Evolutionary conservation across 768 basidiomycete species (phyloP).

Genomic region (Trametopsis cervina): DNA sequence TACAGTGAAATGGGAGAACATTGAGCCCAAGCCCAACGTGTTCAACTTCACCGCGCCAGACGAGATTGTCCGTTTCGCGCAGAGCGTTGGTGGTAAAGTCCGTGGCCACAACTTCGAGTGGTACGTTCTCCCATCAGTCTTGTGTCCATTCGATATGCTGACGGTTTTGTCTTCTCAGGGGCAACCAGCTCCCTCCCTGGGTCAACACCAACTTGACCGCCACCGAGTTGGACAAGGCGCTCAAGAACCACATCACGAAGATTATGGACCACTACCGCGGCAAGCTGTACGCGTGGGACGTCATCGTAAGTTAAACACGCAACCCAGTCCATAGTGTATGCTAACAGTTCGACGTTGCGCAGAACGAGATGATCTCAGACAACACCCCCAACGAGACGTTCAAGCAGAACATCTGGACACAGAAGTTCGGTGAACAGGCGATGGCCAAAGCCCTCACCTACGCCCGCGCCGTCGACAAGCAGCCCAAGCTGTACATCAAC

Average conservation of each 20-base stretch:
- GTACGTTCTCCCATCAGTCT: neutral
- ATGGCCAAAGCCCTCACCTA: slow-evolving; percentile 36
- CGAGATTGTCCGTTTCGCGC: slow-evolving; percentile 10
- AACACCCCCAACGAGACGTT: slow-evolving; percentile 15
- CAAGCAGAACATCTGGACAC: slow-evolving; percentile 12
- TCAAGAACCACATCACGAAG: slow-evolving; percentile 12
- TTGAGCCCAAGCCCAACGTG: slow-evolving; percentile 8
- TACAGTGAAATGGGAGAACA: slow-evolving; percentile 13
- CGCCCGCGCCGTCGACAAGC: slow-evolving; percentile 47
- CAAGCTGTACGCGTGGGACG: slow-evolving; percentile 11
- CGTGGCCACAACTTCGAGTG: slow-evolving; percentile 13
- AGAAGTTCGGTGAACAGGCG: slow-evolving; percentile 13
- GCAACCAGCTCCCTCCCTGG: slow-evolving; percentile 11
- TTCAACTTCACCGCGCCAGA: slow-evolving; percentile 8
- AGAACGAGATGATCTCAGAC: slow-evolving; percentile 15
- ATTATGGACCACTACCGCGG: slow-evolving; percentile 12
- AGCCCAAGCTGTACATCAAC: slow-evolving; percentile 50
- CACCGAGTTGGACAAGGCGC: slow-evolving; percentile 10
- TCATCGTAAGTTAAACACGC: slow-evolving; percentile 9
- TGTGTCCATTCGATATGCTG: neutral
- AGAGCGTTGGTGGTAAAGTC: slow-evolving; percentile 9
- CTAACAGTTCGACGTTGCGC: neutral
- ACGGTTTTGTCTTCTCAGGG: neutral
- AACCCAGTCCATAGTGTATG: neutral
- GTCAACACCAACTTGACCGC: slow-evolving; percentile 9